phyloP scores from a whole-genome alignment of 768 basidiomycete species.

The Arthromyces matolae region DNA sequence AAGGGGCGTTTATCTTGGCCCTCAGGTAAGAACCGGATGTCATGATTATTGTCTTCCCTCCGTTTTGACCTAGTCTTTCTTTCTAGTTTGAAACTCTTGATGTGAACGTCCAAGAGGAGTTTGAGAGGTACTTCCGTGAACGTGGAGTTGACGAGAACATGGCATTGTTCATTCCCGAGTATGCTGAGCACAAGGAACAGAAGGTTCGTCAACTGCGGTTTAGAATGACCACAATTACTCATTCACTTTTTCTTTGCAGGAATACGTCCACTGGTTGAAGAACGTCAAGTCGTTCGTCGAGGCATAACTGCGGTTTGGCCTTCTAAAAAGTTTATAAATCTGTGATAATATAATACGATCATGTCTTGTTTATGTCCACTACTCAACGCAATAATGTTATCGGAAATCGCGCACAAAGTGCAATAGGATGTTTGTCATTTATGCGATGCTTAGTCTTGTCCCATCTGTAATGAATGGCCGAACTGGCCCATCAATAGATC shows the following conservation, averaged over 20 bases:
- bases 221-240: background rate
- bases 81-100: conserved; percentile 87
- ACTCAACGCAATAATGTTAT: conserved; percentile 4
- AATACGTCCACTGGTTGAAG: conserved; percentile 88
- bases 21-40: conserved; percentile 49
- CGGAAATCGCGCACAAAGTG: background rate
- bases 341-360: conserved; percentile 8
- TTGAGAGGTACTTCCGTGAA: conserved; percentile 86
- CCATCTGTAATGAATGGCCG: too few species aligned
- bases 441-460: too few species aligned
- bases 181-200: conserved; percentile 90
- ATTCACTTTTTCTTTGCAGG: conserved; percentile 44
- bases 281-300: conserved; percentile 84
- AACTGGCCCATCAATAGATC: conserved; percentile 3
- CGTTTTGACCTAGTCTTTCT: background rate
- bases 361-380: conserved; percentile 2
- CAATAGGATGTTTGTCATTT: conserved; percentile 9
- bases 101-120: conserved; percentile 81
- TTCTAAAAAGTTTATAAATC: conserved; percentile 9
- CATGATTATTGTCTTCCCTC: background rate
- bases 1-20: conserved; percentile 88
- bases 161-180: conserved; percentile 86
- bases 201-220: conserved; percentile 48
- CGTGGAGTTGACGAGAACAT: conserved; percentile 82
- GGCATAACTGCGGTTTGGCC: conserved; percentile 27